Evolutionary conservation across 1,284 basidiomycete species (phyloP).

Genomic region (Lentinus polychrous): DNA sequence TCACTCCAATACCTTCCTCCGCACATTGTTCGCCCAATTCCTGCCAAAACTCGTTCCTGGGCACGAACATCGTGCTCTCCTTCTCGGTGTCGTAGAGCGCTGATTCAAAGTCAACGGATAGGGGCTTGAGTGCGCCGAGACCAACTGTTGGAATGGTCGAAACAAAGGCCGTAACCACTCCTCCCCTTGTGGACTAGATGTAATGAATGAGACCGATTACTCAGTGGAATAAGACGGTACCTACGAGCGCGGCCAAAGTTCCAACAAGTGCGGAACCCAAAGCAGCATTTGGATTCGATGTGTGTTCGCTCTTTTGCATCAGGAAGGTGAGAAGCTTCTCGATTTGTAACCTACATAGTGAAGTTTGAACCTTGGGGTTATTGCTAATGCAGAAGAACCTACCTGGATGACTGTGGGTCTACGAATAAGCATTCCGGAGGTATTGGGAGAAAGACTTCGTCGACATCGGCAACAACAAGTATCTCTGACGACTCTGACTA

Average conservation of each 20-base stretch:
- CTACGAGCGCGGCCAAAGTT: slow-evolving; percentile 67
- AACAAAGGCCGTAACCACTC: slow-evolving; percentile 83
- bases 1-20: slow-evolving; percentile 87
- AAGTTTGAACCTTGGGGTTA: slow-evolving; percentile 5
- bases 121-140: slow-evolving; percentile 54
- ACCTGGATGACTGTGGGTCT: slow-evolving; percentile 70
- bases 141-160: slow-evolving; percentile 77
- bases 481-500: slow-evolving; percentile 67
- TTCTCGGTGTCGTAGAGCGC: slow-evolving; percentile 86
- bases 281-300: slow-evolving; percentile 49
- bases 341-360: slow-evolving; percentile 41
- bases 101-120: slow-evolving; percentile 48
- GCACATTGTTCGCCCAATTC: slow-evolving; percentile 84
- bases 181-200: slow-evolving; percentile 69
- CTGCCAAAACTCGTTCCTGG: slow-evolving; percentile 75
- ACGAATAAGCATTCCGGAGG: slow-evolving; percentile 75
- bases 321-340: slow-evolving; percentile 63
- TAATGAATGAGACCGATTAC: slow-evolving; percentile 2
- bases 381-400: slow-evolving; percentile 14
- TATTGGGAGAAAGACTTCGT: slow-evolving; percentile 84
- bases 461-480: slow-evolving; percentile 83
- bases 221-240: slow-evolving; percentile 15
- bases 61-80: slow-evolving; percentile 75
- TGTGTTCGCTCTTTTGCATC: slow-evolving; percentile 57
- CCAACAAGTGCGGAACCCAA: slow-evolving; percentile 74